phyloP scores from a whole-genome alignment of 805 yeast genomes.

The Wickerhamia fluorescens region DNA sequence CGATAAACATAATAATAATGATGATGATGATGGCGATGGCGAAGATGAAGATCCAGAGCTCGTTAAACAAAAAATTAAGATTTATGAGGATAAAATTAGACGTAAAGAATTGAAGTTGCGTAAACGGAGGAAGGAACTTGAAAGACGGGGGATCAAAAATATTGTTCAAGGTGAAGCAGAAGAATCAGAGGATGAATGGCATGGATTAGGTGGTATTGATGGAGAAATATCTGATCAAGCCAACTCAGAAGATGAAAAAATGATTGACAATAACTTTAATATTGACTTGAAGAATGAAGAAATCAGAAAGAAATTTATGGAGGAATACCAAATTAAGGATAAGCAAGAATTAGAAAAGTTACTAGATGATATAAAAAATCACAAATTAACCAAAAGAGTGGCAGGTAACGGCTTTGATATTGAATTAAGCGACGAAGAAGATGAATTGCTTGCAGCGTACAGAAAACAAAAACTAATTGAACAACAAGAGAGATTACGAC shows the following conservation, averaged over 20 bases:
- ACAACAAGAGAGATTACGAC: slow-evolving; percentile 44
- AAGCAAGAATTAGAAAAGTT: slow-evolving; percentile 57
- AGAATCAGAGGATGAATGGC: slow-evolving; percentile 87
- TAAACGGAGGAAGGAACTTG: slow-evolving; percentile 44
- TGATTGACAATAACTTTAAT: slow-evolving; percentile 66
- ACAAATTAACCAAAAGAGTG: slow-evolving; percentile 56
- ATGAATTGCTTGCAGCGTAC: slow-evolving; percentile 46
- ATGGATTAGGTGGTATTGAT: slow-evolving; percentile 70
- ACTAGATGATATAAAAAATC: slow-evolving; percentile 64
- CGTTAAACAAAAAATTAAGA: slow-evolving; percentile 23
- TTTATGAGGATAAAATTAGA: slow-evolving; percentile 32
- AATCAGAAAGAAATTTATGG: slow-evolving; percentile 49
- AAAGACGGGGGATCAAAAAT: slow-evolving; percentile 47
- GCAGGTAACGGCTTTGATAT: slow-evolving; percentile 47
- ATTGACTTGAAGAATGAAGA: slow-evolving; percentile 51
- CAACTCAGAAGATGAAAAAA: slow-evolving; percentile 68
- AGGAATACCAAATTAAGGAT: slow-evolving; percentile 57
- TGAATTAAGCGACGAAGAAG: slow-evolving; percentile 73
- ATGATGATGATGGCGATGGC: slow-evolving; percentile 16
- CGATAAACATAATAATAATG: slow-evolving; percentile 6
- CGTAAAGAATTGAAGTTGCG: slow-evolving; percentile 27
- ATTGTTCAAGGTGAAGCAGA: slow-evolving; percentile 78
- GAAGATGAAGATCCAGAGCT: slow-evolving; percentile 18
- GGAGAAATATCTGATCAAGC: slow-evolving; percentile 52
- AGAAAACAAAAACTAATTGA: slow-evolving; percentile 35